These are phyloP conservation scores for Meyerozyma elateridarum DNA, from an alignment of 1,139 yeast genomes.

Conservation along the genomic window DNA sequence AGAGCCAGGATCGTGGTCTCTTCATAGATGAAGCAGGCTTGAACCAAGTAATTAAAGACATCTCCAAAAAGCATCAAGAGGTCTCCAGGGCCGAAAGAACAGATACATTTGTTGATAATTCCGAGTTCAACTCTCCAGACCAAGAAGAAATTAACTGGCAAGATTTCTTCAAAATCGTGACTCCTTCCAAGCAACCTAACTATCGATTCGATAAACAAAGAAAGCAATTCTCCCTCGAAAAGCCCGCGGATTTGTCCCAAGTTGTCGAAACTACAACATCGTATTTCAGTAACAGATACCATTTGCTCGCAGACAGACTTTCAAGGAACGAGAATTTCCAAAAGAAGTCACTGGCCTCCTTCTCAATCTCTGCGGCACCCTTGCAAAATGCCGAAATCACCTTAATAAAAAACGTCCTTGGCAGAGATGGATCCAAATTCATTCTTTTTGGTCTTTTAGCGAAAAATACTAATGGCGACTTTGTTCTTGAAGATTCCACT, in stretches of 20 bases:
- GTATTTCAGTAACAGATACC: slow-evolving; percentile 43
- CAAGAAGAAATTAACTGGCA: slow-evolving; percentile 52
- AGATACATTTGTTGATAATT: slow-evolving; percentile 29
- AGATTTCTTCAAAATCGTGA: slow-evolving; percentile 65
- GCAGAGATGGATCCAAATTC: slow-evolving; percentile 75
- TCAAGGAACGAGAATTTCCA: slow-evolving; percentile 74
- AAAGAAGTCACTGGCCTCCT: slow-evolving; percentile 39
- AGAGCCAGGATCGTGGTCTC: slow-evolving; percentile 79
- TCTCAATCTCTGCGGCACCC: slow-evolving; percentile 22
- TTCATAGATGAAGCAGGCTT: slow-evolving; percentile 78
- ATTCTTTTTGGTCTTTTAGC: slow-evolving; percentile 73
- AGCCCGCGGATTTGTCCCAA: slow-evolving; percentile 10
- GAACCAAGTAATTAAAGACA: slow-evolving; percentile 57
- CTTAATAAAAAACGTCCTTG: slow-evolving; percentile 74
- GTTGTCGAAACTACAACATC: slow-evolving; percentile 17
- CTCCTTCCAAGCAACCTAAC: slow-evolving; percentile 62
- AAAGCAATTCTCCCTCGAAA: slow-evolving; percentile 51
- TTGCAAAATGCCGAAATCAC: slow-evolving; percentile 47
- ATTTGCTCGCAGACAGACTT: slow-evolving; percentile 62
- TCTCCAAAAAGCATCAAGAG: slow-evolving; percentile 17
- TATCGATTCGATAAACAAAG: slow-evolving; percentile 61
- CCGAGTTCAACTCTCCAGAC: slow-evolving; percentile 12
- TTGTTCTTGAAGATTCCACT: slow-evolving; percentile 75
- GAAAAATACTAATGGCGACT: slow-evolving; percentile 60
- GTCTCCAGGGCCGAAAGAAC: slow-evolving; percentile 20